A percentile compares a stretch with the other conserved stretches of the same genome.
Conservation (phyloP, 495 filamentous ascomycete species). For the Aspergillus heteromorphus region DNA sequence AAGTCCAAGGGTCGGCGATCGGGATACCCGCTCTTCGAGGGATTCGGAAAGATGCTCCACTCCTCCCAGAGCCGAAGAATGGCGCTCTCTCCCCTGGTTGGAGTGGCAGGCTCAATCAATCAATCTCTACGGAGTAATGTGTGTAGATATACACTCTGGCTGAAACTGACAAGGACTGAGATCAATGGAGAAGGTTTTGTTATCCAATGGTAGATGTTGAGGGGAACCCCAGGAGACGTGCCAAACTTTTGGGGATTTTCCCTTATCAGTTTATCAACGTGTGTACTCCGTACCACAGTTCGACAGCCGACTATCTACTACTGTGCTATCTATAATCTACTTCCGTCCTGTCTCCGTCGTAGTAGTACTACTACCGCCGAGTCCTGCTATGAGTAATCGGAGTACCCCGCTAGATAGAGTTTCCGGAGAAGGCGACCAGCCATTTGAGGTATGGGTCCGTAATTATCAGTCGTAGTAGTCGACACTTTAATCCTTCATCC, state of each 20-base stretch:
- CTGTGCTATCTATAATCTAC: no score
- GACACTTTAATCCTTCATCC: neutral
- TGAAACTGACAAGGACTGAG: conserved; percentile 9
- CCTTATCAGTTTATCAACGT: neutral
- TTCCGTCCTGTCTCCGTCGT: no score
- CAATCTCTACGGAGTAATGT: no score
- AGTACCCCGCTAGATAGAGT: conserved; percentile 3
- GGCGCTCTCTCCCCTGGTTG: conserved; percentile 5
- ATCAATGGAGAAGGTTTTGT: neutral
- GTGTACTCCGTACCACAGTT: no score
- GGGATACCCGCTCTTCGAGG: conserved; percentile 16
- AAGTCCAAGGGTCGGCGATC: conserved; percentile 13
- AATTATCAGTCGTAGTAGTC: neutral
- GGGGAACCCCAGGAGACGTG: neutral
- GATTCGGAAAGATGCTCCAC: conserved; percentile 16
- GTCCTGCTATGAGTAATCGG: neutral
- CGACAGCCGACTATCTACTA: no score
- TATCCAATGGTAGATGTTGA: neutral
- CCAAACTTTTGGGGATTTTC: neutral
- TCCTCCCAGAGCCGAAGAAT: conserved; percentile 14
- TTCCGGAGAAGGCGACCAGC: conserved; percentile 3
- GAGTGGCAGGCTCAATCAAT: neutral
- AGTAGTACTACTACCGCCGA: no score
- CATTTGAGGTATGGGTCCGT: conserved; percentile 2
- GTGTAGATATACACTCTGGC: neutral